Evolutionary conservation across 495 filamentous ascomycete genomes (phyloP).

Genomic region (Penicillium canariense): DNA sequence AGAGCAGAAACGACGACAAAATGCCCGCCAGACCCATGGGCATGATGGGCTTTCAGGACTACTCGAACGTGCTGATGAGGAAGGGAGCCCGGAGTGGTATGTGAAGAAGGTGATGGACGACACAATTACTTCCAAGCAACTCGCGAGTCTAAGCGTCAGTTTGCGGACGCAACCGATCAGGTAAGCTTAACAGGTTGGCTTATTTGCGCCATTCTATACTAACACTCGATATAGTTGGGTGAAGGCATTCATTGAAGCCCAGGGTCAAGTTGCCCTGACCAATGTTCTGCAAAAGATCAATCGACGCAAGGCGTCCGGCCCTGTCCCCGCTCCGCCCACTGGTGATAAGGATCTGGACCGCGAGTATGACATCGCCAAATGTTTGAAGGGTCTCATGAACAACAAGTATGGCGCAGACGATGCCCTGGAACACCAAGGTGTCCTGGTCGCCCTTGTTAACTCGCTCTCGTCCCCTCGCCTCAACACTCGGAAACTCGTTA

Average conservation of each 20-base stretch:
- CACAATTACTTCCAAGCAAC: conserved; percentile 83
- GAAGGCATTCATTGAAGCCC: conserved; percentile 91
- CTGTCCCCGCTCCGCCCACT: conserved; percentile 59
- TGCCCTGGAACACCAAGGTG: conserved; percentile 85
- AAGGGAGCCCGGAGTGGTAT: conserved; percentile 97
- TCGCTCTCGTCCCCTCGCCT: conserved; percentile 86
- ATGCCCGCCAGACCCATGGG: conserved; percentile 61
- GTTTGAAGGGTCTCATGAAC: conserved; percentile 95
- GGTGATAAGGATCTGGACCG: conserved; percentile 86
- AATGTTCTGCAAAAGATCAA: conserved; percentile 94
- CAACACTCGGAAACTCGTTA: conserved; percentile 91
- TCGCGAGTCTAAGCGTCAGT: conserved; percentile 89
- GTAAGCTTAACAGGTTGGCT: conserved; percentile 26
- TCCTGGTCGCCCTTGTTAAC: conserved; percentile 82
- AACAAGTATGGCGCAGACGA: conserved; percentile 98
- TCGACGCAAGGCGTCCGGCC: conserved; percentile 73
- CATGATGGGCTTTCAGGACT: conserved; percentile 63
- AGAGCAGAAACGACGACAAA: conserved; percentile 81
- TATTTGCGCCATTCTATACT: not conserved
- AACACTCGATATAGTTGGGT: conserved; percentile 65
- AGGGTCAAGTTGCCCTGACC: conserved; percentile 93
- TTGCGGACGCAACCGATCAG: conserved; percentile 93
- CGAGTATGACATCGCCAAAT: conserved; percentile 98
- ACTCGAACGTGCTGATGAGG: conserved; percentile 77
- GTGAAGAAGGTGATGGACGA: conserved; percentile 97